Base-by-base conservation (phyloP, 1,139 yeast genomes). In the Geotrichum cucujoidarum region DNA sequence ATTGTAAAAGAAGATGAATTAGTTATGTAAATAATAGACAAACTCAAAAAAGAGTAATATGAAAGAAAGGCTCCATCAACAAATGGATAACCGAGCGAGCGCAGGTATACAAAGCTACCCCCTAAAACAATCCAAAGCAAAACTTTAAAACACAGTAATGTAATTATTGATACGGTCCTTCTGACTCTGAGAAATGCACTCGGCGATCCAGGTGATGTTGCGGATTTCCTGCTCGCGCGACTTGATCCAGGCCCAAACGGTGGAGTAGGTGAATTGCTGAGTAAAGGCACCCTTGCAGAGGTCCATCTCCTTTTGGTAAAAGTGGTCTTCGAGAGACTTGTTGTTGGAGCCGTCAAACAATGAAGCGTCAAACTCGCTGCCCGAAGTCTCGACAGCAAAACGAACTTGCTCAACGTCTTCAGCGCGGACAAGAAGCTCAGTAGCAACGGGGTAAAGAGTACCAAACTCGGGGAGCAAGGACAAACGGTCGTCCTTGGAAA, bases 141-240 rank as follows among this genome's bases (percentile, higher is more conserved):
- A 4, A 17, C n/a, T 33, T 35, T 59, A 70, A 51, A 66, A 65
- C 18, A 71, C 72, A 34, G 68, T 54, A 48, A 71, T 69, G 52
- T 67, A 71, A 53, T 64, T 65, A 45, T 63, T 59, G 53, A 70
- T 68, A 47, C 75, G 60, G 46, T 68, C 73, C 58, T 68, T 68
- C 56, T 72, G 75, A 55, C 71, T 70, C 58, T 71, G 75, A 16
- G 75, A 74, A 54, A 71, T 71, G 72, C 99, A 94, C 71, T 94
- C 99, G 42, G 97, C 95, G 54, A 94, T 90, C 98, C 98, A 94
- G 20, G 97, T 87, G 56, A 94, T 82, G 66, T 94, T 94, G 68
- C 98, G 78, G 53, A 94, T 80, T 68, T 94, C 99, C 70, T 94
- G 98, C 69, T 94, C 98, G 62, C 86, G 85, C 17, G 95, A 81